Evolutionary conservation across 148 eudicot species (phyloP), one percentile per base, ranked within the genome.

Genomic region (Silene conica): DNA sequence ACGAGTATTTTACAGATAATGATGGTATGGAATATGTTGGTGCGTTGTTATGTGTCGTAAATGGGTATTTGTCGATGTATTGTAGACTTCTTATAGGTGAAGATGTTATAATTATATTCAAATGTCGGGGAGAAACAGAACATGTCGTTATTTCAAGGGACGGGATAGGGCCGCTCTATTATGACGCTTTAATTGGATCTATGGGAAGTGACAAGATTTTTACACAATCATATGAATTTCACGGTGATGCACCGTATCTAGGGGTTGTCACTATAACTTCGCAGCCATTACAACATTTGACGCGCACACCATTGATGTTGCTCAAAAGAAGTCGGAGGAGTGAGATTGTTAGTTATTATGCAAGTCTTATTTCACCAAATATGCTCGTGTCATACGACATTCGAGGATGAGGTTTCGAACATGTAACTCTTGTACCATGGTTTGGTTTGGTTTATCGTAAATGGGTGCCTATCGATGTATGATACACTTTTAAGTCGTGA

Each of bases 11-110:
- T 5, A 8, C 12, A 3, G 26, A 11, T 7, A 28, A 15, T 13
- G 18, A 48, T 8, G 54, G 7, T 48, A 1, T 2, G 14, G 26
- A 3, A 20, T 50, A 10, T 20, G 0, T 10, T 48, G 54, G n/a
- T 22, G 59, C 14, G 12, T 58, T 13, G 15, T 10, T 57, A 57
- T 72, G 52, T 72, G 31, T 45, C 31, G 22, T 58, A 46, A 9
- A 23, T 19, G 74, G 74, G 15, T 72, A 50, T 9, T 34, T 72
- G 45, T 72, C 74, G 8, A 72, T 34, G 28, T 58, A 19, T 20
- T 26, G 45, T 38, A 22, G 38, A 15, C 8, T 3, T 6, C 6
- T 18, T 23, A 28, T 20, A 1, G 0, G 28, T 11, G 65, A 19
- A 8, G 65, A 6, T 20, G 6, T 1, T 9, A 13, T 72, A 34